phyloP scores from a whole-genome alignment of 2,329 filamentous ascomycete genomes.

The Aspergillus spinulosporus region DNA sequence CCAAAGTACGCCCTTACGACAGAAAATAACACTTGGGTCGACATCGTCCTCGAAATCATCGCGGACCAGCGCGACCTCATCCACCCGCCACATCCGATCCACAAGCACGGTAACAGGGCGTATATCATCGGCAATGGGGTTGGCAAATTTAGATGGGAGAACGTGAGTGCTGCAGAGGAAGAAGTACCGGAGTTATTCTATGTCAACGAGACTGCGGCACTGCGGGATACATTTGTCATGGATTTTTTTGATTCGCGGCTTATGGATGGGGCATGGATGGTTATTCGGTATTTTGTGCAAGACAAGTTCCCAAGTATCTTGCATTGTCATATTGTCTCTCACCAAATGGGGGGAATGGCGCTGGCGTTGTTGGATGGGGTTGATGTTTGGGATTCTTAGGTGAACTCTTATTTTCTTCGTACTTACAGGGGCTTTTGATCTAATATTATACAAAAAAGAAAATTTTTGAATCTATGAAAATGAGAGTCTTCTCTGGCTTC shows the following conservation, averaged over 20 bases:
- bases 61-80: slow-evolving; percentile 23
- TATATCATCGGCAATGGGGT: slow-evolving; percentile 46
- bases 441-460: too few species aligned
- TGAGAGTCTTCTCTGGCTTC: not conserved
- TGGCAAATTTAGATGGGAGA: slow-evolving; percentile 43
- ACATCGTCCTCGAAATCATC: slow-evolving; percentile 37
- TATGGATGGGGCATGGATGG: slow-evolving; percentile 42
- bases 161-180: slow-evolving; percentile 43
- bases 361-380: slow-evolving; percentile 51
- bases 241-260: slow-evolving; percentile 15
- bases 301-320: slow-evolving; percentile 52
- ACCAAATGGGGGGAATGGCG: slow-evolving; percentile 51
- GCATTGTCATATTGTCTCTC: slow-evolving; percentile 54
- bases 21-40: slow-evolving; percentile 42
- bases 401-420: not conserved
- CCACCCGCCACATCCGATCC: slow-evolving; percentile 47
- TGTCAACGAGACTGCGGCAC: slow-evolving; percentile 36
- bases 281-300: slow-evolving; percentile 47
- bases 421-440: too few species aligned
- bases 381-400: slow-evolving; percentile 42
- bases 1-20: slow-evolving; percentile 35
- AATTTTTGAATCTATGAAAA: too few species aligned
- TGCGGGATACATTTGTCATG: slow-evolving; percentile 45
- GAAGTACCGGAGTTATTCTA: slow-evolving; percentile 47
- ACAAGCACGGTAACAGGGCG: slow-evolving; percentile 51